phyloP scores from a whole-genome alignment of 768 basidiomycete genomes.

The Kwoniella dendrophila region DNA sequence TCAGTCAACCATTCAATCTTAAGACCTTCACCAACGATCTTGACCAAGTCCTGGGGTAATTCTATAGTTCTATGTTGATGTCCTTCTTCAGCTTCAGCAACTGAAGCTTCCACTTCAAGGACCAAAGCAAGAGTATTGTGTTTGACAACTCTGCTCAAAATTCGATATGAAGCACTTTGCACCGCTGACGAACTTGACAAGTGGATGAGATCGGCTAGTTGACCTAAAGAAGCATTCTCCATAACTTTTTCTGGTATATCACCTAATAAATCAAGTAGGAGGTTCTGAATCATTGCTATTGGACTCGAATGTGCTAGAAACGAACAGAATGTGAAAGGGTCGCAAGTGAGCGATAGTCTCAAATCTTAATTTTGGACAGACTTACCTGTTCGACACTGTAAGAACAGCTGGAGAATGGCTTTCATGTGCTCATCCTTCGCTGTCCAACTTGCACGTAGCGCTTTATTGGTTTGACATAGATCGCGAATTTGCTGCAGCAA shows the following conservation, averaged over 20 bases:
- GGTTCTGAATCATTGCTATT: conserved; percentile 64
- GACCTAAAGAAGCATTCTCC: conserved; percentile 63
- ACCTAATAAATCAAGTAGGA: conserved; percentile 70
- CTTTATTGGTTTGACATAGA: conserved; percentile 70
- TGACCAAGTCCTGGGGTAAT: conserved; percentile 70
- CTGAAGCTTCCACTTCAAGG: conserved; percentile 68
- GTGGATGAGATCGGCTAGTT: conserved; percentile 75
- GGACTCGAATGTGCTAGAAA: conserved; percentile 62
- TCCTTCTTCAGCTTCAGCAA: conserved; percentile 69
- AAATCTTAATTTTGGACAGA: not conserved
- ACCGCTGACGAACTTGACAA: conserved; percentile 65
- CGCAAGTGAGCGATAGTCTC: not conserved
- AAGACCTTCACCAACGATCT: conserved; percentile 61
- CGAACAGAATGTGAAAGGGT: no score
- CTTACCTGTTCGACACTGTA: conserved; percentile 53
- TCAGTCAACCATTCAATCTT: conserved; percentile 38
- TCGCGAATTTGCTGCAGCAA: conserved; percentile 72
- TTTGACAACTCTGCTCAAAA: conserved; percentile 70
- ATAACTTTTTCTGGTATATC: conserved; percentile 66
- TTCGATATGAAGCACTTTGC: conserved; percentile 74
- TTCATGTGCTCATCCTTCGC: conserved; percentile 62
- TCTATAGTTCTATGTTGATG: conserved; percentile 57
- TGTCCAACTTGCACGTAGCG: conserved; percentile 70
- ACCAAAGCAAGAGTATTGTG: conserved; percentile 81
- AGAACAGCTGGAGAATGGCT: conserved; percentile 66